Percentiles rank a stretch among this genome's conserved stretches.
These are phyloP conservation scores for Thermomyces lanuginosus DNA, from an alignment of 2,329 filamentous ascomycete species.

Conservation along the genomic window DNA sequence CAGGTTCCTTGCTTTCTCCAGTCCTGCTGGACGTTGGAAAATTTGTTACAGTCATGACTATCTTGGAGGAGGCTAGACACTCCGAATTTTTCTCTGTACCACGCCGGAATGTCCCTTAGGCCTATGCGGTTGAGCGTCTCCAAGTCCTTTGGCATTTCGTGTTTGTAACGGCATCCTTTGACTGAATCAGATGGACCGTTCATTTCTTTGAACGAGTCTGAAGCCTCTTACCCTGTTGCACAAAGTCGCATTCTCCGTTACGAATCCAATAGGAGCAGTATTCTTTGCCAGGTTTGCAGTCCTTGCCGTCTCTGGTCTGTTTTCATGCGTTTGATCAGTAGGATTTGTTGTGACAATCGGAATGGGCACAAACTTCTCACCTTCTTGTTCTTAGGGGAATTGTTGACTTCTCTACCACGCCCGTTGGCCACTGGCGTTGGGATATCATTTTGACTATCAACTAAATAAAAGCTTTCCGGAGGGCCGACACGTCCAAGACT, in stretches of 20 bases:
- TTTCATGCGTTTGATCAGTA: neutral
- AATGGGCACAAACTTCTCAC: conserved; percentile 1
- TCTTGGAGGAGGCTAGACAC: conserved; percentile 17
- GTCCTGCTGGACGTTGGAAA: too few relatives aligned
- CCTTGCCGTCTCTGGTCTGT: conserved; percentile 11
- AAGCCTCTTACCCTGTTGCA: conserved; percentile 49
- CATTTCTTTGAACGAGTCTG: too few relatives aligned
- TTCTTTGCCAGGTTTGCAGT: conserved; percentile 39
- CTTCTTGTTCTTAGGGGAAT: conserved; percentile 2
- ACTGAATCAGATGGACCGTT: too few relatives aligned
- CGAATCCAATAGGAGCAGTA: conserved; percentile 87
- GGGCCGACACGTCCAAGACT: conserved; percentile 21
- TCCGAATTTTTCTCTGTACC: conserved; percentile 37
- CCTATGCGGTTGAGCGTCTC: conserved; percentile 53
- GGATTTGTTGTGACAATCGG: neutral
- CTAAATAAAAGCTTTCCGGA: conserved; percentile 19
- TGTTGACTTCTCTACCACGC: conserved; percentile 4
- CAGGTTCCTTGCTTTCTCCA: too few relatives aligned
- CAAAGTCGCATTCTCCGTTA: conserved; percentile 69
- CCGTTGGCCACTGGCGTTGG: too few relatives aligned
- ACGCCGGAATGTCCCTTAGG: conserved; percentile 39
- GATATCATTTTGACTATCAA: conserved; percentile 15
- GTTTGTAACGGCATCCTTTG: conserved; percentile 72
- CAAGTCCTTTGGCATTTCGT: conserved; percentile 65
- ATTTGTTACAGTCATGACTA: too few relatives aligned